Conservation (phyloP, 805 yeast species). For the Kodamaea neixiangensis region DNA sequence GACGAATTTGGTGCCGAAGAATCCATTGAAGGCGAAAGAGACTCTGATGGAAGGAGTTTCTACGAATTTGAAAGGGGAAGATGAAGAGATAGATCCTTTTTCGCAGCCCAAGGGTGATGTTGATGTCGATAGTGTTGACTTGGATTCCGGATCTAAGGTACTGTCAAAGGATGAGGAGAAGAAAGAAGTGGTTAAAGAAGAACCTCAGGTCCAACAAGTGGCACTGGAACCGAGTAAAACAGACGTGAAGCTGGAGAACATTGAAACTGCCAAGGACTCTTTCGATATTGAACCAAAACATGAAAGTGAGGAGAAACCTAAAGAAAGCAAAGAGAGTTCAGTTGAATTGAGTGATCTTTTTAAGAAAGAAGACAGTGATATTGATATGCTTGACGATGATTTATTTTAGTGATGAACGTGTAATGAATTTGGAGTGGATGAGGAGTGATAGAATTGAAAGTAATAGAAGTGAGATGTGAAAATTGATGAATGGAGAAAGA, state of each 20-base stretch:
- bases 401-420: slow-evolving; percentile 12
- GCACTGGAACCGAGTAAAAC: background rate
- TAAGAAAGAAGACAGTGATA: slow-evolving; percentile 10
- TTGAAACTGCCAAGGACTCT: background rate
- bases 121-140: slow-evolving; percentile 14
- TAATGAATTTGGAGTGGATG: slow-evolving; percentile 11
- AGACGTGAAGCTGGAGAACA: slow-evolving; percentile 4
- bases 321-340: background rate
- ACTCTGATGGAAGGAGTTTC: background rate
- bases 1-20: slow-evolving; percentile 7
- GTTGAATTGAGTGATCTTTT: slow-evolving; percentile 6
- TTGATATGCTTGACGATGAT: slow-evolving; percentile 11
- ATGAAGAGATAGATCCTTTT: slow-evolving; percentile 1
- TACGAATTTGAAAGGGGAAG: background rate
- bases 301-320: background rate
- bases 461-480: background rate
- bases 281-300: background rate
- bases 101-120: slow-evolving; percentile 2
- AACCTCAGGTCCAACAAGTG: slow-evolving; percentile 10
- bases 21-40: slow-evolving; percentile 5
- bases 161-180: slow-evolving; percentile 3
- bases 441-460: no score
- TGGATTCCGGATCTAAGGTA: background rate
- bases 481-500: background rate
- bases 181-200: slow-evolving; percentile 1